A percentile compares a stretch with the other conserved stretches of the same genome.
phyloP scores from a whole-genome alignment of 2,329 filamentous ascomycete genomes.

The Pezicula neosporulosa region DNA sequence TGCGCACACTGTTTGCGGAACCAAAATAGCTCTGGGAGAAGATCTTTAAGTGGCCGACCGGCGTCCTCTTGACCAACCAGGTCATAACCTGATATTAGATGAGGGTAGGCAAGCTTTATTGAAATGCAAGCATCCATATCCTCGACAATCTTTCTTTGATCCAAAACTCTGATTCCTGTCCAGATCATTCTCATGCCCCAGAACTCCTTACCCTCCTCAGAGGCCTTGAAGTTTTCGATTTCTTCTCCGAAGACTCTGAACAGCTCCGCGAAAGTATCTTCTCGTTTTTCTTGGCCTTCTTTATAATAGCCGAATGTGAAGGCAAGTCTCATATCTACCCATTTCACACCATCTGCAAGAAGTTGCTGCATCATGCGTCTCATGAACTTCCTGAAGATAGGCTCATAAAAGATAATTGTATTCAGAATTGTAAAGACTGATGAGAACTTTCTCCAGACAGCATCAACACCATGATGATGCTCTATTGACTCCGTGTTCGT shows the following conservation, averaged over 20 bases:
- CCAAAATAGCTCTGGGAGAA: conserved; percentile 87
- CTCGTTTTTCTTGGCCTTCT: conserved; percentile 60
- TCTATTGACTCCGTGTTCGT: conserved; percentile 68
- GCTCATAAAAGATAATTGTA: conserved; percentile 83
- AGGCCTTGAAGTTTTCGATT: conserved; percentile 68
- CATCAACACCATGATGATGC: conserved; percentile 79
- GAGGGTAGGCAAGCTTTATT: conserved; percentile 74
- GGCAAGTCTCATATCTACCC: conserved; percentile 76
- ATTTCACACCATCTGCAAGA: conserved; percentile 77
- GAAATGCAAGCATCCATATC: conserved; percentile 86
- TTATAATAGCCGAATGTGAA: conserved; percentile 71
- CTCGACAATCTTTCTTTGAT: conserved; percentile 65
- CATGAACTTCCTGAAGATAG: conserved; percentile 77
- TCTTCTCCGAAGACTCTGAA: conserved; percentile 76
- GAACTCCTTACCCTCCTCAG: conserved; percentile 69
- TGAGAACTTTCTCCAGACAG: conserved; percentile 80
- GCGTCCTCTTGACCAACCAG: conserved; percentile 84
- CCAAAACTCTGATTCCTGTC: conserved; percentile 66
- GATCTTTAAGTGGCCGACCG: conserved; percentile 70
- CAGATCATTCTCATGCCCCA: conserved; percentile 86
- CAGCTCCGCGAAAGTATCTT: conserved; percentile 65
- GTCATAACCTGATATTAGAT: conserved; percentile 84
- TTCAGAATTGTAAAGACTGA: conserved; percentile 71
- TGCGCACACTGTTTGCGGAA: conserved; percentile 82
- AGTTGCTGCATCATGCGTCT: conserved; percentile 67